phyloP scores from a whole-genome alignment of 352 stramenopile species.

The Phytophthora boehmeriae region DNA sequence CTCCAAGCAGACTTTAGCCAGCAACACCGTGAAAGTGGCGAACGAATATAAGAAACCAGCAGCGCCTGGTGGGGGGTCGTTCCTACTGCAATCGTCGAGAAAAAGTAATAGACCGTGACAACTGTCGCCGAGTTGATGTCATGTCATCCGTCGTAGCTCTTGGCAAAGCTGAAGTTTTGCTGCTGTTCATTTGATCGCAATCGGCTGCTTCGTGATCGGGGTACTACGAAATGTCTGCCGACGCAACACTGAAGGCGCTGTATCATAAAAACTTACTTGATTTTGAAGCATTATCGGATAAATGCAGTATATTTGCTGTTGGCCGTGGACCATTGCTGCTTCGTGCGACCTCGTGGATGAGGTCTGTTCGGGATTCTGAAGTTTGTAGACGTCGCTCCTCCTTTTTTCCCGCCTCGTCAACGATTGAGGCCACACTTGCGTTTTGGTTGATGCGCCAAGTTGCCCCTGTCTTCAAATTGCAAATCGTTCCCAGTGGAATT shows the following conservation, averaged over 20 bases:
- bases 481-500: slow-evolving; percentile 17
- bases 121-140: background rate
- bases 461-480: slow-evolving; percentile 18
- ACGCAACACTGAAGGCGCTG: background rate
- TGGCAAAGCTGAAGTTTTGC: background rate
- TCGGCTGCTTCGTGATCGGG: too few relatives aligned
- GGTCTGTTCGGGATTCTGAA: slow-evolving; percentile 3
- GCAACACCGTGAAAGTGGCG: background rate
- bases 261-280: background rate
- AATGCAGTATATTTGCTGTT: too few relatives aligned
- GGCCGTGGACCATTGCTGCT: too few relatives aligned
- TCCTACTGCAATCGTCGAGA: too few relatives aligned
- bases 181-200: background rate
- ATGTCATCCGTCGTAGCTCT: background rate
- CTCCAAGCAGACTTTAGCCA: background rate
- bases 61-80: too few relatives aligned
- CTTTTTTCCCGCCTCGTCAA: slow-evolving; percentile 17
- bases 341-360: background rate
- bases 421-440: slow-evolving; percentile 12
- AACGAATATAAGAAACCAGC: background rate
- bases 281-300: too few relatives aligned
- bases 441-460: slow-evolving; percentile 12
- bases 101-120: background rate
- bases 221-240: too few relatives aligned
- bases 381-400: background rate